phyloP scores from a whole-genome alignment of 2,329 filamentous ascomycete species.

The Penicillium sp. region DNA sequence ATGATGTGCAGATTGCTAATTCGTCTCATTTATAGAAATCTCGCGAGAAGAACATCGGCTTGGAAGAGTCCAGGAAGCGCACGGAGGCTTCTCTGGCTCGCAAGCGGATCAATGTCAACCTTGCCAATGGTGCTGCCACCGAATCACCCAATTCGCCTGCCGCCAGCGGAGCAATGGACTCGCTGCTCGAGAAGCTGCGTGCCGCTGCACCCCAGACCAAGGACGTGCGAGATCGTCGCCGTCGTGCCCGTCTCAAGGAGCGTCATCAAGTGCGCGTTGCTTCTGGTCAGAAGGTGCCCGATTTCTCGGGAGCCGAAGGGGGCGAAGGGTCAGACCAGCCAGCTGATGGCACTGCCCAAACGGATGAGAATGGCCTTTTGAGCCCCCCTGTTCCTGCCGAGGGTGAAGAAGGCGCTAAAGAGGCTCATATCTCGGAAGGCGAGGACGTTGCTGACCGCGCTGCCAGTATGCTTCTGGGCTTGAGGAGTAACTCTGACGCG shows the following conservation, averaged over 20 bases:
- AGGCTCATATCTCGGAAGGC: slow-evolving; percentile 54
- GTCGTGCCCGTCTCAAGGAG: slow-evolving; percentile 87
- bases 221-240: slow-evolving; percentile 86
- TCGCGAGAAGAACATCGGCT: slow-evolving; percentile 82
- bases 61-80: slow-evolving; percentile 81
- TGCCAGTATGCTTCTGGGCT: slow-evolving; percentile 80
- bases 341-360: slow-evolving; percentile 49
- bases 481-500: slow-evolving; percentile 69
- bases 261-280: slow-evolving; percentile 87
- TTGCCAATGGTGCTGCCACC: slow-evolving; percentile 63
- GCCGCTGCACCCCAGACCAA: slow-evolving; percentile 88
- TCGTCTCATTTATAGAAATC: slow-evolving; percentile 66
- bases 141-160: slow-evolving; percentile 67
- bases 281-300: slow-evolving; percentile 86
- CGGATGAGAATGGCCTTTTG: slow-evolving; percentile 47
- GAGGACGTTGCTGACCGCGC: slow-evolving; percentile 86
- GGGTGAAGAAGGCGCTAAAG: slow-evolving; percentile 40
- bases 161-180: slow-evolving; percentile 92
- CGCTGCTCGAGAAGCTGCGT: slow-evolving; percentile 89
- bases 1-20: slow-evolving; percentile 13
- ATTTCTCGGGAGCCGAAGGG: slow-evolving; percentile 62
- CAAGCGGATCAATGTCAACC: slow-evolving; percentile 70
- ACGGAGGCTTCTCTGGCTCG: slow-evolving; percentile 94
- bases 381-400: slow-evolving; percentile 57
- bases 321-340: slow-evolving; percentile 58